phyloP scores from a whole-genome alignment of 164 flowering plant genomes.

The Aristolochia contorta region DNA sequence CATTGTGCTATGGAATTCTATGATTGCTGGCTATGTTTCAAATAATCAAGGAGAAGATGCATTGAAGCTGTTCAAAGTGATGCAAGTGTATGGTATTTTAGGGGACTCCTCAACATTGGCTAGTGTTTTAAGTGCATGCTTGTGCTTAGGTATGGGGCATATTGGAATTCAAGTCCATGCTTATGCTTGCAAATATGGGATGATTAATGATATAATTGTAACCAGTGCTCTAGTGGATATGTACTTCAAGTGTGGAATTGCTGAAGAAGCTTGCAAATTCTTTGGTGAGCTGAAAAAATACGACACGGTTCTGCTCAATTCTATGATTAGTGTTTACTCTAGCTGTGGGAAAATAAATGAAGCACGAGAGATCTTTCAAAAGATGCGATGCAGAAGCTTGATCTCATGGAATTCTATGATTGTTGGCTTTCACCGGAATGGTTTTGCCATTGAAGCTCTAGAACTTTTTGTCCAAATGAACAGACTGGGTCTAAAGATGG shows the following conservation, averaged over 20 bases:
- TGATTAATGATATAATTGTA: constrained; percentile 30
- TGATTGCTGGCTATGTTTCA: constrained; percentile 48
- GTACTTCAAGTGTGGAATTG: constrained; percentile 50
- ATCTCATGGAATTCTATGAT: constrained; percentile 90
- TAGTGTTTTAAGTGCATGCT: constrained; percentile 49
- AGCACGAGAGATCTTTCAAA: constrained; percentile 45
- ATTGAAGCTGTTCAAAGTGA: constrained; percentile 31
- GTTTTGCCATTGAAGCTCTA: constrained; percentile 52
- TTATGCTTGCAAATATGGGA: constrained; percentile 36
- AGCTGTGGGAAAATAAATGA: constrained; percentile 47
- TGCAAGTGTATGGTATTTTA: constrained; percentile 32
- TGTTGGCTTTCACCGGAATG: constrained; percentile 62
- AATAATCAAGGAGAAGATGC: constrained; percentile 43
- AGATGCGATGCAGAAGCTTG: constrained; percentile 48
- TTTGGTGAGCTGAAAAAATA: constrained; percentile 39
- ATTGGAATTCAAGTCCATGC: constrained; percentile 43
- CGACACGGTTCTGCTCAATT: constrained; percentile 58
- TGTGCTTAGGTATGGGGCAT: constrained; percentile 19
- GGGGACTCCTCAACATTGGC: constrained; percentile 50
- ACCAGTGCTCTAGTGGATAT: constrained; percentile 47
- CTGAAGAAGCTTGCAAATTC: constrained; percentile 42
- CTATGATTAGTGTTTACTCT: constrained; percentile 57
- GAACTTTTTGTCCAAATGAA: constrained; percentile 52
- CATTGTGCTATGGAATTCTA: constrained; percentile 64
- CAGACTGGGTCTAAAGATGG: constrained; percentile 37